Conservation (phyloP, 176 grass and related monocot genomes). For the Luzula sylvatica region DNA sequence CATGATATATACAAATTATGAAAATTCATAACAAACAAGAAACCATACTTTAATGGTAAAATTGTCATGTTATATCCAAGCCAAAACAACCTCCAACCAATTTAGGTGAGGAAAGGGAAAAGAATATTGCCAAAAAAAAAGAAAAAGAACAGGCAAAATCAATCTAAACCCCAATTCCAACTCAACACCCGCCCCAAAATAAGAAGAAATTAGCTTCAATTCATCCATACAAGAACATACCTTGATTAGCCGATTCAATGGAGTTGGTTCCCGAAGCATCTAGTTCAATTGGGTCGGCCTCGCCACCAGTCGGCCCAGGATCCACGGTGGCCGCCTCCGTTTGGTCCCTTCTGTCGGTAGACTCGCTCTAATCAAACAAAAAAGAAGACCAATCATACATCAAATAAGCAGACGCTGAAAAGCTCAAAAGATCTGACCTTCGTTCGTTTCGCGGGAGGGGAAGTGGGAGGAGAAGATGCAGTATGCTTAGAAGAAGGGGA, state of each 20-base stretch:
- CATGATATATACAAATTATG: background rate
- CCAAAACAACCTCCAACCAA: conserved; percentile 1
- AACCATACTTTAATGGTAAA: background rate
- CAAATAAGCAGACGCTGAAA: background rate
- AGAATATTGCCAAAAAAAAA: background rate
- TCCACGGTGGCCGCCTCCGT: conserved; percentile 30
- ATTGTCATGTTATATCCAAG: background rate
- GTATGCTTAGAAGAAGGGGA: conserved; percentile 31
- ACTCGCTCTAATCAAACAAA: conserved; percentile 27
- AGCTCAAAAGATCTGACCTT: conserved; percentile 58
- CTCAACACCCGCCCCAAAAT: background rate
- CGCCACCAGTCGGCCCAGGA: conserved; percentile 21
- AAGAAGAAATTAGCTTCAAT: background rate
- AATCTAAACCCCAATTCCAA: conserved; percentile 11
- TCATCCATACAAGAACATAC: background rate
- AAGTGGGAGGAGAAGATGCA: conserved; percentile 29
- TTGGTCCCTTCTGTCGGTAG: conserved; percentile 18
- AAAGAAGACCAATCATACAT: conserved; percentile 18
- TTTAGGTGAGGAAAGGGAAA: background rate
- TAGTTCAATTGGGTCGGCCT: conserved; percentile 21
- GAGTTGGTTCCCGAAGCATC: conserved; percentile 20
- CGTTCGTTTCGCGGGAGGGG: conserved; percentile 51
- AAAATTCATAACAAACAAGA: background rate
- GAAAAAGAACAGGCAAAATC: background rate
- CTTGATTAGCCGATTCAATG: conserved; percentile 6